Percentiles rank a stretch among this genome's conserved stretches.
Evolutionary conservation across 2,329 filamentous ascomycete species (phyloP).

Genomic region (Penicillium sp.): DNA sequence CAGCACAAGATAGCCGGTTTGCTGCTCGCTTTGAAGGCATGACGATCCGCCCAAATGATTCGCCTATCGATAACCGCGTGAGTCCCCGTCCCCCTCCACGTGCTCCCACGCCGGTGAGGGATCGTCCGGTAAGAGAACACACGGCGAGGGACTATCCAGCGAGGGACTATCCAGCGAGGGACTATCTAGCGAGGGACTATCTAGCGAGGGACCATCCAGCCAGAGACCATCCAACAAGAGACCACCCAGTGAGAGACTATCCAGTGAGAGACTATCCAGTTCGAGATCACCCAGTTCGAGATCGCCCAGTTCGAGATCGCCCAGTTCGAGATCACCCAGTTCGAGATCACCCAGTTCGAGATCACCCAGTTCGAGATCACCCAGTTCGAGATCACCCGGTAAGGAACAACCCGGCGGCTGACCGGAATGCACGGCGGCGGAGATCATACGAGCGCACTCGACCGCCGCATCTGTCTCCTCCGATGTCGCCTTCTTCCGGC

Average conservation of each 20-base stretch:
- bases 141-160: slow-evolving; percentile 13
- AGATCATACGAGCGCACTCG: slow-evolving; percentile 39
- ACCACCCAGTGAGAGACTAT: neutral
- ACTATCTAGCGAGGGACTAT: neutral
- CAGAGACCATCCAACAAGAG: slow-evolving; percentile 15
- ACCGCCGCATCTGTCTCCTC: slow-evolving; percentile 25
- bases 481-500: slow-evolving; percentile 30
- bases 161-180: slow-evolving; percentile 15
- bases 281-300: slow-evolving; percentile 15
- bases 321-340: too few relatives aligned
- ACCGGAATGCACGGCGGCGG: slow-evolving; percentile 29
- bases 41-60: slow-evolving; percentile 24
- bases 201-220: neutral
- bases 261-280: neutral
- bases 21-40: slow-evolving; percentile 26
- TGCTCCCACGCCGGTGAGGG: slow-evolving; percentile 22
- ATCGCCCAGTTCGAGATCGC: neutral
- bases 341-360: too few relatives aligned
- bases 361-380: too few relatives aligned
- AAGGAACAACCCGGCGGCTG: slow-evolving; percentile 4
- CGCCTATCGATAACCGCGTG: slow-evolving; percentile 26
- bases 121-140: neutral
- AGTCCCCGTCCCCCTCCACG: slow-evolving; percentile 28
- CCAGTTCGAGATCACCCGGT: neutral
- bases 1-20: slow-evolving; percentile 31